Conservation (phyloP, 257 asterid species). For the Ilex asprella region DNA sequence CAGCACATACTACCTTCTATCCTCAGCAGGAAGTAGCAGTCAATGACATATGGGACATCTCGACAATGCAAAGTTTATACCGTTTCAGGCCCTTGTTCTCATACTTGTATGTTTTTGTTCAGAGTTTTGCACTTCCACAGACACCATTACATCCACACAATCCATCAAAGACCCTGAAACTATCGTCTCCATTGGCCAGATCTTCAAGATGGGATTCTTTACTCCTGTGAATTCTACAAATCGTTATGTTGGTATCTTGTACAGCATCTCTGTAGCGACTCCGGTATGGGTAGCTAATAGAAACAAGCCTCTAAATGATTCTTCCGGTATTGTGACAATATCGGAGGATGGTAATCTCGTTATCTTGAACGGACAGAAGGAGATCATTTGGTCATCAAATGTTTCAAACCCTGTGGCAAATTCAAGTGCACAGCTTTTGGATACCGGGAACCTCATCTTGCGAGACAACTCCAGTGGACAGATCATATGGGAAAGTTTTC, state of each 20-base stretch:
- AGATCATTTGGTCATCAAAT: too few species aligned
- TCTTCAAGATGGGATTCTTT: conserved; percentile 26
- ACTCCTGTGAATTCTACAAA: conserved; percentile 16
- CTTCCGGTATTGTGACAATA: conserved; percentile 27
- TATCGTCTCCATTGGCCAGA: conserved; percentile 13
- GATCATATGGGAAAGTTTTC: conserved; percentile 41
- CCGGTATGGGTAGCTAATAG: conserved; percentile 56
- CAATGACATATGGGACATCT: too few species aligned
- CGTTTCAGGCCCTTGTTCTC: too few species aligned
- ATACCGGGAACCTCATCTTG: conserved; percentile 44
- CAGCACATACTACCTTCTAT: too few species aligned
- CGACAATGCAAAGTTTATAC: too few species aligned
- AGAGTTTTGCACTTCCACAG: too few species aligned
- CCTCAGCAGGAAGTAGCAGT: too few species aligned
- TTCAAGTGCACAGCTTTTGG: conserved; percentile 33
- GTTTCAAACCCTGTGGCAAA: conserved; percentile 4
- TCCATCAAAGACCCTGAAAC: too few species aligned
- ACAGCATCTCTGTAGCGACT: conserved; percentile 14
- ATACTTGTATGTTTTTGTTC: too few species aligned
- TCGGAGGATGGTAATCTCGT: too few species aligned
- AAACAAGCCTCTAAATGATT: conserved; percentile 32
- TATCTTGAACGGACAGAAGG: too few species aligned
- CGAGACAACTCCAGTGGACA: conserved; percentile 18
- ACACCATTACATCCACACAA: too few species aligned
- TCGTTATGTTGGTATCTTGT: conserved; percentile 32